Percentiles rank a stretch among this genome's conserved stretches.
Conservation (phyloP, 192 early-diverging fungal genomes). For the Backusella mclennaniae region DNA sequence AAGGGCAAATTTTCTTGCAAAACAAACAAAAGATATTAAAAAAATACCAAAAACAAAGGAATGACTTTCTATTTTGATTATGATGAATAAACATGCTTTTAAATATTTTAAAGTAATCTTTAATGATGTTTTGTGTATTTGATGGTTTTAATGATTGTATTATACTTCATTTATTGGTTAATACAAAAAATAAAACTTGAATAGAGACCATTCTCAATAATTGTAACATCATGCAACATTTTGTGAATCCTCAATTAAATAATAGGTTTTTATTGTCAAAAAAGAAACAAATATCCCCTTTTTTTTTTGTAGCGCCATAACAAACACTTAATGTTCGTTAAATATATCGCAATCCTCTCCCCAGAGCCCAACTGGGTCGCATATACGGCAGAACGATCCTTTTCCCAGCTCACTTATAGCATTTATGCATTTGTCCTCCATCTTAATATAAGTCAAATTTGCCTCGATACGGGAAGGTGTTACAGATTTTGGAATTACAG, state of each 20-base stretch:
- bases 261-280: neutral
- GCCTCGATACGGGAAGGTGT: conserved; percentile 49
- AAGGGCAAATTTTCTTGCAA: neutral
- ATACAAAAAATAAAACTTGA: too few relatives aligned
- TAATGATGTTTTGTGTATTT: too few relatives aligned
- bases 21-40: neutral
- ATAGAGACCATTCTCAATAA: too few relatives aligned
- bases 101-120: neutral
- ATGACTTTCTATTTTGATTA: neutral
- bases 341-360: neutral
- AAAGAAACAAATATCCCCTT: neutral
- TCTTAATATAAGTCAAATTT: conserved; percentile 51
- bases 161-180: too few relatives aligned
- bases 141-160: too few relatives aligned
- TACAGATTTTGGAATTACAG: conserved; percentile 68
- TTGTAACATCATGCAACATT: too few relatives aligned
- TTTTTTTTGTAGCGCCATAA: neutral
- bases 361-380: neutral
- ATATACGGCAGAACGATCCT: neutral
- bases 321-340: neutral
- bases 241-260: too few relatives aligned
- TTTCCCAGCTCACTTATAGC: conserved; percentile 20
- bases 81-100: neutral
- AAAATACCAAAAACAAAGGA: neutral
- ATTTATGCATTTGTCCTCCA: conserved; percentile 21